Percentiles rank a stretch among this genome's conserved stretches.
Evolutionary conservation across 2,329 filamentous ascomycete species (phyloP).

Genomic region (Botrytis aclada): DNA sequence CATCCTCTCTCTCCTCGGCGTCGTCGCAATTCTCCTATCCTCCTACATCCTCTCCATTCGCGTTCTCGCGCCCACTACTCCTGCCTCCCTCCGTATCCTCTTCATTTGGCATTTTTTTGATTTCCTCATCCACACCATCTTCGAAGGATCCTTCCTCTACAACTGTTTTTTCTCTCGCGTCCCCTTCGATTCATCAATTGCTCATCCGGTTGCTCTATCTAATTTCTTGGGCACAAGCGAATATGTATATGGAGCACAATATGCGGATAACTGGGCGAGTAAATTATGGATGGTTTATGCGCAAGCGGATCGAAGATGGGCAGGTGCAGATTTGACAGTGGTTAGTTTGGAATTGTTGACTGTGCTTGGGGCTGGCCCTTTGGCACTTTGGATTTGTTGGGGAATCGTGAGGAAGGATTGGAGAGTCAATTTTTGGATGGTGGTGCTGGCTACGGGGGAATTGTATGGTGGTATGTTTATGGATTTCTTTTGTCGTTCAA

Average conservation of each 20-base stretch:
- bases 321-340: slow-evolving; percentile 58
- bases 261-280: slow-evolving; percentile 54
- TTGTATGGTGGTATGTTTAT: slow-evolving; percentile 56
- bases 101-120: slow-evolving; percentile 97
- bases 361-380: slow-evolving; percentile 58
- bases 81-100: slow-evolving; percentile 64
- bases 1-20: slow-evolving; percentile 55
- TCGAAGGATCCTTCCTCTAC: slow-evolving; percentile 90
- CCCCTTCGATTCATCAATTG: slow-evolving; percentile 44
- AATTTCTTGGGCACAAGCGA: slow-evolving; percentile 51
- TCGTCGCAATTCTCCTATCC: slow-evolving; percentile 49
- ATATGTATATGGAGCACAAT: slow-evolving; percentile 52
- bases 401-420: slow-evolving; percentile 55
- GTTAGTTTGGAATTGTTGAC: slow-evolving; percentile 65
- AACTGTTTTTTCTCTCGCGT: slow-evolving; percentile 78
- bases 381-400: slow-evolving; percentile 59
- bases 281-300: slow-evolving; percentile 69
- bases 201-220: slow-evolving; percentile 31
- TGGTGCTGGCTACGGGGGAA: slow-evolving; percentile 63
- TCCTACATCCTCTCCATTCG: slow-evolving; percentile 50
- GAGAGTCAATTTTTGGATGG: slow-evolving; percentile 59
- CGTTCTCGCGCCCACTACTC: slow-evolving; percentile 38
- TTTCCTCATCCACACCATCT: slow-evolving; percentile 83
- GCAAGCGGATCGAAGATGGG: slow-evolving; percentile 62
- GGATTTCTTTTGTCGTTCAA: not conserved